Percentiles rank a stretch among this genome's conserved stretches.
Conservation (phyloP, 1,284 basidiomycete genomes). For the Trametes polyzona region DNA sequence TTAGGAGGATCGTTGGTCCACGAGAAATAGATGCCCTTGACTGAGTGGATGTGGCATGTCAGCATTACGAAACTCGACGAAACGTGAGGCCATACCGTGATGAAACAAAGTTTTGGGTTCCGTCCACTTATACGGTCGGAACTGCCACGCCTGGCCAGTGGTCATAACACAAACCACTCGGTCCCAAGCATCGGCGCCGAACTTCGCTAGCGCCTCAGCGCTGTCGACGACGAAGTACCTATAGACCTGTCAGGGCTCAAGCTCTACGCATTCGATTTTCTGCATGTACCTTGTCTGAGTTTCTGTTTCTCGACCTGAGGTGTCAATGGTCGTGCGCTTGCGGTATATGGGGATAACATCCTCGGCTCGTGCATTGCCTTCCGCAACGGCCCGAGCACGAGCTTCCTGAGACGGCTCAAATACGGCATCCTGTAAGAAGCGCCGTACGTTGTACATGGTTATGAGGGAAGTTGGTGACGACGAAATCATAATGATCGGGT, state of each 20-base stretch:
- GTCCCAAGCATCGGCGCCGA: conserved; percentile 92
- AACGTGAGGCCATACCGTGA: conserved; percentile 85
- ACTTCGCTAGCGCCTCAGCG: conserved; percentile 89
- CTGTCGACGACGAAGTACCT: conserved; percentile 90
- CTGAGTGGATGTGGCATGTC: conserved; percentile 42
- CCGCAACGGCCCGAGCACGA: conserved; percentile 63
- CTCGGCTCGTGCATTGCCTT: conserved; percentile 79
- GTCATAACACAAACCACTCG: conserved; percentile 97
- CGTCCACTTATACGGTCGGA: conserved; percentile 94
- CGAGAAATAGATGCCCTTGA: conserved; percentile 91
- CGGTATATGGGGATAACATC: conserved; percentile 87
- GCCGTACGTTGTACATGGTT: conserved; percentile 97
- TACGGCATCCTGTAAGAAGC: conserved; percentile 89
- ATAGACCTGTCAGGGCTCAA: neutral
- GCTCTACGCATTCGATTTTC: neutral
- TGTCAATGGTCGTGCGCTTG: conserved; percentile 67
- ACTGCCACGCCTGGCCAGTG: conserved; percentile 98
- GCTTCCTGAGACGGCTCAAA: conserved; percentile 84
- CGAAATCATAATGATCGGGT: conserved; percentile 96
- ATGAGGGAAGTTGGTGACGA: conserved; percentile 94
- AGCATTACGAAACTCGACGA: neutral
- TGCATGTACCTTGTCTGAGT: conserved; percentile 46
- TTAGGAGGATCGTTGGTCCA: conserved; percentile 93
- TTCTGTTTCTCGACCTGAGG: conserved; percentile 48
- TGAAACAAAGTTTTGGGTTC: conserved; percentile 92